phyloP scores from a whole-genome alignment of 1,139 yeast genomes.

The Suhomyces coccinellae region DNA sequence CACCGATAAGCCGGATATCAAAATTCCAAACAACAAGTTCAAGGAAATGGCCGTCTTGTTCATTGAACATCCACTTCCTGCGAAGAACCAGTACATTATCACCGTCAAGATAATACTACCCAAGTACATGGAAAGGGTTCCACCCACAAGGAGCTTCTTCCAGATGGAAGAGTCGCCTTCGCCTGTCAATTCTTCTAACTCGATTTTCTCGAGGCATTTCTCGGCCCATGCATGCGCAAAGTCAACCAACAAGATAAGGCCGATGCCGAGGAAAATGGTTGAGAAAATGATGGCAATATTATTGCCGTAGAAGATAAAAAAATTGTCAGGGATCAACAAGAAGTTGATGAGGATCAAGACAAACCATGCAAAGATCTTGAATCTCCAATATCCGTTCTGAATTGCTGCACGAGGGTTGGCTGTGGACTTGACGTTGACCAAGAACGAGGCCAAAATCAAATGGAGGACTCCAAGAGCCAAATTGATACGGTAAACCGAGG shows the following conservation, averaged over 20 bases:
- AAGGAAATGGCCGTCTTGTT: constrained; percentile 84
- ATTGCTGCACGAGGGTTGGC: constrained; percentile 76
- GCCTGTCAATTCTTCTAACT: constrained; percentile 73
- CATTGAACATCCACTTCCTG: constrained; percentile 84
- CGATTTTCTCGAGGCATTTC: constrained; percentile 87
- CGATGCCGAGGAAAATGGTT: constrained; percentile 82
- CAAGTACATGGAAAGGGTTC: constrained; percentile 82
- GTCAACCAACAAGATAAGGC: constrained; percentile 86
- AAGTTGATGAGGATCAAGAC: constrained; percentile 62
- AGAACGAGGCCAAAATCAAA: constrained; percentile 62
- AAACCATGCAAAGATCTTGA: constrained; percentile 66
- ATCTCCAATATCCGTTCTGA: constrained; percentile 91
- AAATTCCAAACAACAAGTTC: constrained; percentile 63
- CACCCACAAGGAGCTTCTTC: constrained; percentile 80
- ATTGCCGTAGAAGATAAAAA: constrained; percentile 89
- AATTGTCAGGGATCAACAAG: constrained; percentile 74
- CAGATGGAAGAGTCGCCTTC: constrained; percentile 58
- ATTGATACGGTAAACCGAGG: constrained; percentile 87
- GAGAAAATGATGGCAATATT: constrained; percentile 84
- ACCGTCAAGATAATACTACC: constrained; percentile 71
- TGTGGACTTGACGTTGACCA: constrained; percentile 77
- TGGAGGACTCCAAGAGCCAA: constrained; percentile 86
- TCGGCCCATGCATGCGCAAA: constrained; percentile 99
- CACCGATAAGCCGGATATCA: constrained; percentile 71
- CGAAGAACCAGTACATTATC: constrained; percentile 81